Evolutionary conservation across 768 basidiomycete genomes (phyloP).

Genomic region (Mycena latifolia): DNA sequence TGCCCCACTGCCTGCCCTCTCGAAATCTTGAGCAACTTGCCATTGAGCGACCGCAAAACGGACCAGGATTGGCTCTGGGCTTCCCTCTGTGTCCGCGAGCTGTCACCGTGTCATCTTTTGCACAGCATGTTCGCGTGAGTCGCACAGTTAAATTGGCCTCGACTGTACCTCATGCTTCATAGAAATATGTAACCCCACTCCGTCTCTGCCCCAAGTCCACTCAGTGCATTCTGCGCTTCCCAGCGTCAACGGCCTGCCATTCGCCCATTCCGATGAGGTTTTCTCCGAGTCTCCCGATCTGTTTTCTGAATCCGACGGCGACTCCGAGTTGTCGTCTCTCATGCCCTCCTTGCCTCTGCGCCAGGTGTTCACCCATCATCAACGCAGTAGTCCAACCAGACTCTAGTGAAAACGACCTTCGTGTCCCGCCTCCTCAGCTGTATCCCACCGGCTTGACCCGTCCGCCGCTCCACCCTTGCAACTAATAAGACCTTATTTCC

Average conservation of each 20-base stretch:
- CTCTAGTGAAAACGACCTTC: constrained; percentile 53
- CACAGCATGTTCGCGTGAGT: constrained; percentile 65
- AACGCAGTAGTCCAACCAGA: constrained; percentile 53
- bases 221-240: constrained; percentile 27
- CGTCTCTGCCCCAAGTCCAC: constrained; percentile 4
- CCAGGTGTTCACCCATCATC: constrained; percentile 30
- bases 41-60: constrained; percentile 38
- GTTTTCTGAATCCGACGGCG: constrained; percentile 29
- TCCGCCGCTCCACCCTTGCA: constrained; percentile 50
- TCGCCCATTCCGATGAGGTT: constrained; percentile 36
- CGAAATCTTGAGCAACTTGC: constrained; percentile 10
- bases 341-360: constrained; percentile 36
- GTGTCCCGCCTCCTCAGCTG: constrained; percentile 41
- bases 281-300: constrained; percentile 29
- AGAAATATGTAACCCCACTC: constrained; percentile 26
- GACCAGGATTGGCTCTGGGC: constrained; percentile 37
- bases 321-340: constrained; percentile 36
- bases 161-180: constrained; percentile 23
- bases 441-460: constrained; percentile 61
- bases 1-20: constrained; percentile 21
- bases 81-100: constrained; percentile 56
- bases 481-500: constrained; percentile 37
- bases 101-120: constrained; percentile 55
- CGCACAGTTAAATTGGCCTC: not conserved
- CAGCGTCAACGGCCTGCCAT: constrained; percentile 36